Evolutionary conservation across 164 flowering plant genomes (phyloP), one percentile per base, ranked within the genome.

Genomic region (Umbilicus rupestris): DNA sequence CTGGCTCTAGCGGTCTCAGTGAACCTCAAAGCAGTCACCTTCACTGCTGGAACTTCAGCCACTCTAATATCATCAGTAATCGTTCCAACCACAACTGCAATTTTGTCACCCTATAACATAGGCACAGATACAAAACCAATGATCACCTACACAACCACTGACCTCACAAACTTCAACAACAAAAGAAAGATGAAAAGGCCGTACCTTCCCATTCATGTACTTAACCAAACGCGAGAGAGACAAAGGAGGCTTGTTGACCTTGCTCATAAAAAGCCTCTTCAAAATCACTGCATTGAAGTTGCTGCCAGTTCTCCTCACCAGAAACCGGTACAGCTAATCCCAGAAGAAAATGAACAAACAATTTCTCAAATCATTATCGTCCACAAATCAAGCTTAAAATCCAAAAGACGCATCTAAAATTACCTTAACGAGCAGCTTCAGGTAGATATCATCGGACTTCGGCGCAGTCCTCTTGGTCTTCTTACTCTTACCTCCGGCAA

Each of bases 221-320:
- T 69, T 69, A 62, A 75, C 69, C 70, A 83, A 71, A 26, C 84
- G 68, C 30, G 87, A 80, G 41, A 85, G 82, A 30, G 89, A 80
- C 49, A 85, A 17, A 0, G 87, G 83, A 3, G 87, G 68, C 76
- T 77, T 85, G 78, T 85, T 82, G 24, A 71, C 70, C 75, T 79
- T 82, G 75, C 84, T 80, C 89, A 83, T 85, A 68, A 85, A 83
- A n/a, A 85, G 72, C 73, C 89, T 69, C 82, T 85, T 85, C 72
- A 85, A 64, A 0, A 85, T 70, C 47, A 85, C 89, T 0, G 84
- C 83, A 74, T 80, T 85, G 78, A 85, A 85, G 10, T 74, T 83
- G 73, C 89, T 85, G 10, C 73, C 80, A 5, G 87, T 85, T 55
- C 89, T 79, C 69, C 87, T 68, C 37, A 82, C 89, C 64, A 85